Base-by-base conservation (phyloP, 208 protist genomes). In the Trypanosomatidae sp. region DNA sequence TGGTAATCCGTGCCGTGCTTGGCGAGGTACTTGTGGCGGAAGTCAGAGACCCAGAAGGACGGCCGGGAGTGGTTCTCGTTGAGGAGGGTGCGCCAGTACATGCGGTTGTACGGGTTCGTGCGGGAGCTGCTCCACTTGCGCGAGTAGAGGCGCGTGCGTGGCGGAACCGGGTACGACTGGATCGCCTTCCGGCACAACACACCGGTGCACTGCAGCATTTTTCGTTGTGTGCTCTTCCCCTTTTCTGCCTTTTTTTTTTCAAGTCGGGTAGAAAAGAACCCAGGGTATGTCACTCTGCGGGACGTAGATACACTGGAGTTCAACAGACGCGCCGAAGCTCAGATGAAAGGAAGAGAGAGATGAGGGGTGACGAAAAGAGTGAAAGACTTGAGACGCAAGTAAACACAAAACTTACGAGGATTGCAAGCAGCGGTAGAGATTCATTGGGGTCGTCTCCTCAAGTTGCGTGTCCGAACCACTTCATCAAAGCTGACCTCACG, bases 1-100 rank as follows among this genome's bases (percentile, higher is more conserved):
- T 94, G 89, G 67, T 83, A 97, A 62, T 97, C 94, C 25, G 82
- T 90, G 56, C 94, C 94, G 70, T 91, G 91, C 68, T 90, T 85
- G 43, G 85, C 84, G 0, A 97, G 80, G 68, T 97, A 93, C 67
- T 86, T 80, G 74, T 97, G 94, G 33, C 89, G 86, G 69, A 97
- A 97, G 76, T 97, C 94, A 41, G 94, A 97, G 19, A 93, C 88
- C 92, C 94, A 97, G 62, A 97, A 96, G 17, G 90, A 95, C 22
- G 90, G 91, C 19, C 92, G 86, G 7, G 81, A 64, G 65, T 90
- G 81, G 67, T 96, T 84, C 74, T 94, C 88, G 73, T 92, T 88
- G 80, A 96, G 89, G 1, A 88, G 44, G 1, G 83, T 74, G 33
- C 91, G 91, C 92, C 94, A 97, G 73, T 88, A 97, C 84, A 91